A percentile compares a stretch with the other conserved stretches of the same genome.
Evolutionary conservation across 1,284 basidiomycete species (phyloP).

Genomic region (Ustilago nuda): DNA sequence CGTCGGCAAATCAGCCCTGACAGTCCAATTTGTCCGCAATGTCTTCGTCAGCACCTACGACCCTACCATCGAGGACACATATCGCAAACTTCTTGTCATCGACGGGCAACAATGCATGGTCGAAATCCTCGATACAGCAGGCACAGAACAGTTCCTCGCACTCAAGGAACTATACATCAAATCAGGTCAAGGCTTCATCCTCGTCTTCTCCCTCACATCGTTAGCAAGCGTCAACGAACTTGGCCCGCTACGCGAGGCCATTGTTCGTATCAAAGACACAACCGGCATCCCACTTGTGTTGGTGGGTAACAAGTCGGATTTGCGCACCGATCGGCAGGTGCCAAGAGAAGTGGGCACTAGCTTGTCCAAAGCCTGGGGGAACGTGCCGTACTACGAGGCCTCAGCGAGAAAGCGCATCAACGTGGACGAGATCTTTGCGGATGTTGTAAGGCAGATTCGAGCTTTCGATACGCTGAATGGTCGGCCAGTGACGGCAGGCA

Average conservation of each 20-base stretch:
- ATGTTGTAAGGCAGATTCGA: conserved; percentile 62
- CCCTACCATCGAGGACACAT: conserved; percentile 67
- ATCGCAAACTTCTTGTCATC: conserved; percentile 58
- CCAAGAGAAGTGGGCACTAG: conserved; percentile 64
- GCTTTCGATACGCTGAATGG: conserved; percentile 38
- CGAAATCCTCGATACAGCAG: conserved; percentile 65
- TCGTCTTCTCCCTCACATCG: conserved; percentile 64
- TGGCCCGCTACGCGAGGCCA: conserved; percentile 59
- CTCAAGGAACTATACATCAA: conserved; percentile 66
- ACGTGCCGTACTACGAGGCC: conserved; percentile 64
- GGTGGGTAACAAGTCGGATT: conserved; percentile 65
- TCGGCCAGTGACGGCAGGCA: conserved; percentile 5
- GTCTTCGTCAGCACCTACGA: conserved; percentile 65
- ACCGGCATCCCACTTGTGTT: conserved; percentile 58
- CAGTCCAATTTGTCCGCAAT: conserved; percentile 62
- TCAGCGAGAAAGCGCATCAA: conserved; percentile 60
- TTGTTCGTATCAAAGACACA: conserved; percentile 58
- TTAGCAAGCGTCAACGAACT: conserved; percentile 63
- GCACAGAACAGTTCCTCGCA: conserved; percentile 64
- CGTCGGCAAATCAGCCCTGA: conserved; percentile 64
- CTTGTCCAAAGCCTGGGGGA: conserved; percentile 61
- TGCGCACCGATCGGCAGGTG: conserved; percentile 58
- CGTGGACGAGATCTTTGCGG: conserved; percentile 63
- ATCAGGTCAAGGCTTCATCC: conserved; percentile 60
- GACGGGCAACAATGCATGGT: conserved; percentile 61